Evolutionary conservation across 1,139 yeast genomes (phyloP), one percentile per base, ranked within the genome.

Genomic region (Blastobotrys proliferans): DNA sequence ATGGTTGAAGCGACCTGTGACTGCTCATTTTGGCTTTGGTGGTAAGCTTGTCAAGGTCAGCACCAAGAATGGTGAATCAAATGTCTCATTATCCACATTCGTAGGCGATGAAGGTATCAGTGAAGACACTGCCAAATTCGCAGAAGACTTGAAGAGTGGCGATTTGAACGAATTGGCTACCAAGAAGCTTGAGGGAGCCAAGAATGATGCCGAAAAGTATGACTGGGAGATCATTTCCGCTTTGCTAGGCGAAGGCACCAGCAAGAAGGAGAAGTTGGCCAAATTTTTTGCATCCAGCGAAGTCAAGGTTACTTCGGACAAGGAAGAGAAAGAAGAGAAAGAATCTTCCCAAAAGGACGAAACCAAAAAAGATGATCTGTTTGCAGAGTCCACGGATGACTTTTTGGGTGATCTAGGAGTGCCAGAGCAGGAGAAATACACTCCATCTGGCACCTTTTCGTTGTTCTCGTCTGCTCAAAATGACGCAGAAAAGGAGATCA

Each of bases 11-110:
- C 73, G 83, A 51, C 88, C 88, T n/a, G 71, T 76, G 3, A 72
- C 82, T 38, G 96, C 83, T 8, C 71, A 80, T 4, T 94, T 94
- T 70, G 98, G 96, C 0, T 92, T 88, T 67, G 98, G 98, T 44
- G 95, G 96, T 34, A 87, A 85, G 65, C 64, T 92, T 38, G 94
- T 84, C 6, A 63, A 73, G 8, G 78, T 86, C 24, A 62, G 65
- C 34, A 68, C 70, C 27, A 66, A 67, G 42, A 52, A 53, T 28
- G 56, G 53, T 19, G 73, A 72, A 32, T 63, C 71, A 25, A 47
- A 68, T 11, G 71, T 87, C 14, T 61, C 64, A 13, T 72, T 87
- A 44, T 62, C 72, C 27, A 78, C 76, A 52, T 72, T 79, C 45
- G 64, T 67, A 14, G 66, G 69, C 16, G 75, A 73, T 33, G 58